Conservation (phyloP, 441 rosid genomes). For the Dalechampia spathulata region DNA sequence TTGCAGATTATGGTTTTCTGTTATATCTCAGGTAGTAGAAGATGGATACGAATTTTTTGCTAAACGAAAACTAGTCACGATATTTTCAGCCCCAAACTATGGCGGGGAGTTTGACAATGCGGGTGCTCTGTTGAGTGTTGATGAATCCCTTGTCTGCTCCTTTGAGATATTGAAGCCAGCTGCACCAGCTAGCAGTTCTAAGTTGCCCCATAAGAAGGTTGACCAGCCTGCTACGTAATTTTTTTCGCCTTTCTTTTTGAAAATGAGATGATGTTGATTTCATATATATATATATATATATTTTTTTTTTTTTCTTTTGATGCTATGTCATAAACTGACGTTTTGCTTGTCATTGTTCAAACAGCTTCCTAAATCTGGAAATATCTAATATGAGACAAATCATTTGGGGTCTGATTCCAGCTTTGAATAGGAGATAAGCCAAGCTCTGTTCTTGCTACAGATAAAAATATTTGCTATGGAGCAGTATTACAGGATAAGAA, state of each 20-base stretch:
- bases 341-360: conserved; percentile 6
- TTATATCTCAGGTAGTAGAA: conserved; percentile 75
- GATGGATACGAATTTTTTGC: conserved; percentile 97
- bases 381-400: conserved; percentile 24
- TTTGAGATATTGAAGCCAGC: conserved; percentile 86
- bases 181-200: conserved; percentile 40
- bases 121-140: conserved; percentile 82
- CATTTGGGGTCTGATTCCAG: conserved; percentile 7
- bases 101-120: conserved; percentile 99
- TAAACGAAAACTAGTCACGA: conserved; percentile 70
- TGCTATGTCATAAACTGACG: conserved; percentile 2
- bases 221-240: not conserved
- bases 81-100: conserved; percentile 96
- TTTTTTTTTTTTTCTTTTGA: not conserved
- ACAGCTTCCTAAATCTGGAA: conserved; percentile 56
- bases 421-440: conserved; percentile 8
- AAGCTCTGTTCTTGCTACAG: too few relatives aligned
- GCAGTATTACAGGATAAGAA: too few relatives aligned
- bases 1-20: conserved; percentile 1
- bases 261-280: too few relatives aligned
- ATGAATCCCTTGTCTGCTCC: conserved; percentile 69
- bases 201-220: conserved; percentile 63
- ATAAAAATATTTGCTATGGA: too few relatives aligned
- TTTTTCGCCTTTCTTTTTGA: not conserved
- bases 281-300: too few relatives aligned